A percentile compares a stretch with the other conserved stretches of the same genome.
Conservation (phyloP, 2,329 filamentous ascomycete species). For the Trichophyton equinum region DNA sequence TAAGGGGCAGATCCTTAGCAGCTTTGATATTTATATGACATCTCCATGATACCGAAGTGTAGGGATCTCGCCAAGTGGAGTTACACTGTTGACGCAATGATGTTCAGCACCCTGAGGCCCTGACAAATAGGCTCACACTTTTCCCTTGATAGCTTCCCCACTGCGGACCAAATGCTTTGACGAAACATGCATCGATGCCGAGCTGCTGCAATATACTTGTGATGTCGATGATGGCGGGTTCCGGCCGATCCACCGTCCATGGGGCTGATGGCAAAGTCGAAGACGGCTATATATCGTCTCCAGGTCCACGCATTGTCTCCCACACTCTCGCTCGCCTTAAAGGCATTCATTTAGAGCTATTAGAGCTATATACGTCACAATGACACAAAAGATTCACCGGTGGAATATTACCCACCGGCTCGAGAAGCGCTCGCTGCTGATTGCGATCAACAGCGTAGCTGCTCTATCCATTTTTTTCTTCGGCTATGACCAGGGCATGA, state of each 20-base stretch:
- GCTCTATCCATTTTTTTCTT: conserved; percentile 58
- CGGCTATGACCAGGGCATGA: conserved; percentile 45
- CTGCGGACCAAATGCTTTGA: not conserved
- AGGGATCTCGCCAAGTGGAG: no score
- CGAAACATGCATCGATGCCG: not conserved
- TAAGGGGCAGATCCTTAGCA: no score
- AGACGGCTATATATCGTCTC: not conserved
- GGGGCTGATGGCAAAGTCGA: not conserved
- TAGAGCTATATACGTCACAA: not conserved
- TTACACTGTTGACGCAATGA: no score
- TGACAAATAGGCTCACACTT: not conserved
- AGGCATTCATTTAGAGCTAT: no score
- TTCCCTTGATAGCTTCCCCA: not conserved
- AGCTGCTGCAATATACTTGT: not conserved
- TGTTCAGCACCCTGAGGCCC: not conserved
- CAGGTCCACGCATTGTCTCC: not conserved
- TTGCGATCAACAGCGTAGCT: conserved; percentile 51
- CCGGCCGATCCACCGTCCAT: not conserved
- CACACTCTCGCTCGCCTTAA: no score
- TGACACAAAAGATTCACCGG: not conserved
- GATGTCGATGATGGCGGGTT: not conserved
- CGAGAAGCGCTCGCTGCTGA: conserved; percentile 45
- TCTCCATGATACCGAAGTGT: no score
- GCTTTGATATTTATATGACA: no score
- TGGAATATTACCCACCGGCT: conserved; percentile 42